These are phyloP conservation scores for Ramalina intermedia DNA, from an alignment of 495 filamentous ascomycete genomes.

Conservation along the genomic window DNA sequence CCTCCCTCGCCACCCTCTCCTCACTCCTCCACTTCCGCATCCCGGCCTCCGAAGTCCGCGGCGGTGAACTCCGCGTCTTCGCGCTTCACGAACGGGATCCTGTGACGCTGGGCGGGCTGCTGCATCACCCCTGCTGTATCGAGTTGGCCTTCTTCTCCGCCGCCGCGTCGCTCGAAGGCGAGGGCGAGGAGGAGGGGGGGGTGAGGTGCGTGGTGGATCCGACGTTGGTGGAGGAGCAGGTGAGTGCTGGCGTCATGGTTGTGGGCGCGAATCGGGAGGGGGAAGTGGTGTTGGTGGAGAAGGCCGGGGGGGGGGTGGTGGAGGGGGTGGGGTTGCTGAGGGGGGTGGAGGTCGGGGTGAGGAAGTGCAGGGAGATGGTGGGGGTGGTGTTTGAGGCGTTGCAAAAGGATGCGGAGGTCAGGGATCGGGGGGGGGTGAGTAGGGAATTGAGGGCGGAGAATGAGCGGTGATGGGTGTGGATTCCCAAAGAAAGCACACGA, in stretches of 20 bases:
- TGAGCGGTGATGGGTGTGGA: slow-evolving; percentile 26
- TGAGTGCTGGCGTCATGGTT: slow-evolving; percentile 69
- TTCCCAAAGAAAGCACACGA: background rate
- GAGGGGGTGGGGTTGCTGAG: slow-evolving; percentile 61
- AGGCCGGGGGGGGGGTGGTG: slow-evolving; percentile 67
- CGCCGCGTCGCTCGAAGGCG: slow-evolving; percentile 26
- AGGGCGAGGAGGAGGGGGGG: slow-evolving; percentile 32
- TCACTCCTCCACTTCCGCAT: slow-evolving; percentile 80
- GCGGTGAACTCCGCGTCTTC: slow-evolving; percentile 69
- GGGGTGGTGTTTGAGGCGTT: slow-evolving; percentile 53
- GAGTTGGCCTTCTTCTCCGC: slow-evolving; percentile 57
- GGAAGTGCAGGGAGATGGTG: slow-evolving; percentile 68
- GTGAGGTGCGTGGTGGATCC: slow-evolving; percentile 61
- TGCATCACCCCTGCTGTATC: slow-evolving; percentile 79
- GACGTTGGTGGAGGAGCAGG: slow-evolving; percentile 69
- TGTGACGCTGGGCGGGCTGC: slow-evolving; percentile 62
- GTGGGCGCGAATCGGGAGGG: slow-evolving; percentile 79
- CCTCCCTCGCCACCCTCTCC: slow-evolving; percentile 74
- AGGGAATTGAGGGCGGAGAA: slow-evolving; percentile 78
- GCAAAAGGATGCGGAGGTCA: slow-evolving; percentile 58
- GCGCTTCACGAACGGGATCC: slow-evolving; percentile 74
- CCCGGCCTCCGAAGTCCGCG: slow-evolving; percentile 71
- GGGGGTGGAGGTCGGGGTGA: slow-evolving; percentile 51
- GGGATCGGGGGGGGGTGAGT: slow-evolving; percentile 60
- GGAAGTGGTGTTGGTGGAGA: slow-evolving; percentile 83